Base-by-base conservation (phyloP, 1,284 basidiomycete species). In the Psilocybe mexicana region DNA sequence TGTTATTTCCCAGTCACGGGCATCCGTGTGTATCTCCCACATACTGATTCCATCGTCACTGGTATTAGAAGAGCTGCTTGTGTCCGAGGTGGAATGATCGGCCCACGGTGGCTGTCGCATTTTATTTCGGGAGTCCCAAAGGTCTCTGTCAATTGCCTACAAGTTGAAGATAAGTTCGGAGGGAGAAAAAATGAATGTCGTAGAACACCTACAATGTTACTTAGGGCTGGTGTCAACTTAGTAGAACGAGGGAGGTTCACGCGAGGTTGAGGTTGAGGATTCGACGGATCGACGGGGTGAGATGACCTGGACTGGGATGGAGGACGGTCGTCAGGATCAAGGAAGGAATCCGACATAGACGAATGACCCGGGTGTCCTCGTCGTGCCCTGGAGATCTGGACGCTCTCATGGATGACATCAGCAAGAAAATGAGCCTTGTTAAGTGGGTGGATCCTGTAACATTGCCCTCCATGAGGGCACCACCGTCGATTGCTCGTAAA, bases 391-490 rank as follows among this genome's bases (percentile, higher is more conserved):
- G n/a, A 10, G 40, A 47, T 40, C 24, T 50, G 33, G n/a, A 23
- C n/a, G n/a, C 58, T 57, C 55, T 62, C 54, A 12, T 58, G 25
- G 23, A 61, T 45, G n/a, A 53, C 61, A 2, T 38, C 40, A 10
- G 52, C 11, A 23, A 62, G 36, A 53, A 64, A 66, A 0, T 44
- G 45, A 0, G n/a, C 7, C 48, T 61, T 67, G 52, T 69, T 55
- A 12, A 63, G 58, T 4, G 74, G 74, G 52, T 75, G 74, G 5
- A 75, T 66, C 3, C 69, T 66, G 33, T 5, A 1, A 51, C 74
- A 76, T 0, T 40, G 8, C 2, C 2, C n/a, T 6, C 56, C 63
- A 14, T 38, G 28, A 1, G 4, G 6, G 48, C 71, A 66, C 53
- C 61, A 58, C 8, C 58, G 44, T n/a, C 7, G 3, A 14, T 2